A percentile compares a stretch with the other conserved stretches of the same genome.
These are phyloP conservation scores for Leccinum longicurvipes DNA, from an alignment of 768 basidiomycete species.

Conservation along the genomic window DNA sequence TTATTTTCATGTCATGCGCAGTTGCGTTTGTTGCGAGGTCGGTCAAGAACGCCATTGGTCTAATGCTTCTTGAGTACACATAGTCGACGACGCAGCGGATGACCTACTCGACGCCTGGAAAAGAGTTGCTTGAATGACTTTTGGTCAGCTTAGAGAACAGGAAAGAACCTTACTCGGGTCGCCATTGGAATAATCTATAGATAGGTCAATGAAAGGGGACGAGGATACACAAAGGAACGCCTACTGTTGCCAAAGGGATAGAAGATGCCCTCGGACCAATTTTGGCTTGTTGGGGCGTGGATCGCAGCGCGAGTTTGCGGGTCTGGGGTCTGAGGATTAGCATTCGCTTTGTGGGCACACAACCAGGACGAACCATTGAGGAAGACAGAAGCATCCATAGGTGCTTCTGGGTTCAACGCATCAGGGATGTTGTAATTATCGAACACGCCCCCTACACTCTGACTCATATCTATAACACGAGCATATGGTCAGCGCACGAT, in stretches of 20 bases:
- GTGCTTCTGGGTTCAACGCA: constrained; percentile 49
- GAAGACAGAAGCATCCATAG: constrained; percentile 52
- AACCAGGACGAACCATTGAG: constrained; percentile 50
- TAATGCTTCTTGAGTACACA: constrained; percentile 24
- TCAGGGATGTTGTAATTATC: constrained; percentile 56
- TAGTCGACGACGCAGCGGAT: not conserved
- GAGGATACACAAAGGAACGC: not conserved
- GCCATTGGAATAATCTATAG: constrained; percentile 13
- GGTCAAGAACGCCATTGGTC: constrained; percentile 60
- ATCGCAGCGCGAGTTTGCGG: constrained; percentile 54
- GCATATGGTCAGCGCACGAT: constrained; percentile 3
- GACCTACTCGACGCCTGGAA: constrained; percentile 35
- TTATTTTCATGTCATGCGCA: constrained; percentile 45
- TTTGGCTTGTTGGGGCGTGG: constrained; percentile 62
- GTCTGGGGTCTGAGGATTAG: constrained; percentile 35
- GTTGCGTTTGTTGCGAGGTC: constrained; percentile 68
- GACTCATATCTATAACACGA: constrained; percentile 15
- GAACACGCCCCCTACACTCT: constrained; percentile 33
- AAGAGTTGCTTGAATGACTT: not conserved
- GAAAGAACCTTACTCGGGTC: constrained; percentile 34
- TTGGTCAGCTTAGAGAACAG: not conserved
- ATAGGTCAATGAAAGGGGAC: not conserved
- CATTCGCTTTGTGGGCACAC: not conserved
- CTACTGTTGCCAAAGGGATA: constrained; percentile 37
- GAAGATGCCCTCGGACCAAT: constrained; percentile 36